phyloP scores from a whole-genome alignment of 345 rosid species.

The Theobroma cacao region DNA sequence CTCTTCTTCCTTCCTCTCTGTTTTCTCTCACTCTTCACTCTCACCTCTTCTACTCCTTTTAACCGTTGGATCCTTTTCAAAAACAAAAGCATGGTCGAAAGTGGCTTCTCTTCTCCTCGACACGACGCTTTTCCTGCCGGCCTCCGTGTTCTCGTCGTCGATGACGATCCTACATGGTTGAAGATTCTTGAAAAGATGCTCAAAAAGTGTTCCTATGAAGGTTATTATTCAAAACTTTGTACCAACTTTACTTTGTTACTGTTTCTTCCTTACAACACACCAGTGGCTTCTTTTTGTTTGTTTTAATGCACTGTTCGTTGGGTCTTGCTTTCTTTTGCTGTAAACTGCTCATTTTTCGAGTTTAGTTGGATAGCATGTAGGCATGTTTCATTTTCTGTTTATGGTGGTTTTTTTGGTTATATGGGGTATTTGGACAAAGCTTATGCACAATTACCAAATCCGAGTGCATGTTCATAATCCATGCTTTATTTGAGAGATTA shows the following conservation, averaged over 20 bases:
- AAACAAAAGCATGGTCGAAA: constrained; percentile 37
- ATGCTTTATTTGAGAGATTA: constrained; percentile 6
- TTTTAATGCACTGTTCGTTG: neutral
- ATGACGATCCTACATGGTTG: constrained; percentile 94
- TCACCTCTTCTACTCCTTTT: constrained; percentile 6
- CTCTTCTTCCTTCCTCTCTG: neutral
- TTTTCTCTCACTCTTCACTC: neutral
- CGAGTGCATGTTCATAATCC: neutral
- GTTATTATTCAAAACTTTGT: constrained; percentile 19
- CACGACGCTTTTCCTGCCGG: constrained; percentile 68
- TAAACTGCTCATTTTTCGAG: constrained; percentile 6
- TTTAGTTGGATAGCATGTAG: neutral
- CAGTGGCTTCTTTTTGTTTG: neutral
- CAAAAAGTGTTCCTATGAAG: constrained; percentile 89
- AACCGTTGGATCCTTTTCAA: neutral
- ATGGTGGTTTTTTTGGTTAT: neutral
- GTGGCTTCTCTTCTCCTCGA: constrained; percentile 70
- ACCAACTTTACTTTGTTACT: constrained; percentile 11
- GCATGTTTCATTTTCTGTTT: neutral
- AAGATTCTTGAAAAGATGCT: constrained; percentile 99
- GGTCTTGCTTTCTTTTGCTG: neutral
- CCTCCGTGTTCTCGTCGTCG: constrained; percentile 94
- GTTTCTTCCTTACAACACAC: neutral
- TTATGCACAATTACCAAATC: neutral
- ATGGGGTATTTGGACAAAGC: neutral